A percentile compares a stretch with the other conserved stretches of the same genome.
phyloP scores from a whole-genome alignment of 2,329 filamentous ascomycete genomes.

The Trichoderma polysporum region DNA sequence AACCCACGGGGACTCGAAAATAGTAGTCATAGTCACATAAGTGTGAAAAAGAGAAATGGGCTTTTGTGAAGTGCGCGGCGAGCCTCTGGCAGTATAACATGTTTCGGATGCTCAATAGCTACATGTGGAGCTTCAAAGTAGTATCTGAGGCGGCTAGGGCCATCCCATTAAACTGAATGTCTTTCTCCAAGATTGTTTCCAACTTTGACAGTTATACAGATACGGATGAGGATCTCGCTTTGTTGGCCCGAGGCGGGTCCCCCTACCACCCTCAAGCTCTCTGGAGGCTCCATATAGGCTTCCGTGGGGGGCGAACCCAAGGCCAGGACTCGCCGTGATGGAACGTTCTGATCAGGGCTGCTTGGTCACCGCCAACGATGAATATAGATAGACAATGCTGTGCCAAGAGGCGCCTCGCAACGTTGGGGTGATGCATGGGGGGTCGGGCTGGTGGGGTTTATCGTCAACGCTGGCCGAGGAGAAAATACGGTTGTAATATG shows the following conservation, averaged over 20 bases:
- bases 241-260: not conserved
- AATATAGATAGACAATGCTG: not conserved
- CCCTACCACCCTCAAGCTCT: not conserved
- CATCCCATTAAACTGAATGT: not conserved
- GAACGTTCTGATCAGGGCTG: slow-evolving; percentile 13
- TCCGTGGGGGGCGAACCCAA: slow-evolving; percentile 9
- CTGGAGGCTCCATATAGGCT: not conserved
- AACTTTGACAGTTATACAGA: not conserved
- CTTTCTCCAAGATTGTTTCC: not conserved
- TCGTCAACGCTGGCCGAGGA: not conserved
- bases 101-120: not conserved
- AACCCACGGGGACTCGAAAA: not conserved
- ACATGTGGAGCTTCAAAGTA: not conserved
- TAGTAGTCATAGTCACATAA: not conserved
- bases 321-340: slow-evolving; percentile 1
- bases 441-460: slow-evolving; percentile 12
- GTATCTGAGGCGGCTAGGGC: not conserved
- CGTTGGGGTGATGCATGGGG: slow-evolving; percentile 20
- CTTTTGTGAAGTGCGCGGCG: not conserved
- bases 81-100: not conserved
- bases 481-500: not conserved
- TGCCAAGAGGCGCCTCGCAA: slow-evolving; percentile 9
- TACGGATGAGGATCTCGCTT: not conserved
- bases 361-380: not conserved
- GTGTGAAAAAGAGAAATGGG: not conserved